Conservation (phyloP, 306 rosid species). For the Castanea crenata region DNA sequence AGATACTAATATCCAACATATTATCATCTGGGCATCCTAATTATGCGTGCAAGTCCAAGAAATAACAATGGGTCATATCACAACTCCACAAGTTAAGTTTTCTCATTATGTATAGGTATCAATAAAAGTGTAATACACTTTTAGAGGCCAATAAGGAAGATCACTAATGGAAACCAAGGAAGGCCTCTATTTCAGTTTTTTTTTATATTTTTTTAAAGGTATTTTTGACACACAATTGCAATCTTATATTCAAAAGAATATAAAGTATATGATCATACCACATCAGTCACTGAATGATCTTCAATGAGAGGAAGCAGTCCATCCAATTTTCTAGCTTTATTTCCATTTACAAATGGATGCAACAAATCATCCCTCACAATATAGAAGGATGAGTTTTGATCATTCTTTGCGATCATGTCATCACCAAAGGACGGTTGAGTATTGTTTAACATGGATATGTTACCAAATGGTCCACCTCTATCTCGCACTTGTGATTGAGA, state of each 20-base stretch:
- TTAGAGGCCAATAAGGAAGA: conserved; percentile 14
- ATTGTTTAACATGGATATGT: conserved; percentile 29
- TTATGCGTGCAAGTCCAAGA: neutral
- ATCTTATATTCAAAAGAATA: neutral
- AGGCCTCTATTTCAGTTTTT: neutral
- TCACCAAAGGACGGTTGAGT: conserved; percentile 33
- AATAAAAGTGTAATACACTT: neutral
- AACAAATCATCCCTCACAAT: conserved; percentile 86
- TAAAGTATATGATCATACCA: conserved; percentile 44
- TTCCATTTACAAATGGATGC: conserved; percentile 90
- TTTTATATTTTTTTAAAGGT: neutral
- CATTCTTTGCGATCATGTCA: conserved; percentile 21
- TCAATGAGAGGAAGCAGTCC: conserved; percentile 62
- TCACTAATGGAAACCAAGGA: conserved; percentile 4
- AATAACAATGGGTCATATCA: neutral
- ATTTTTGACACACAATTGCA: conserved; percentile 1
- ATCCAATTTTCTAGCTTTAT: conserved; percentile 87
- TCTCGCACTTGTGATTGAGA: conserved; percentile 8
- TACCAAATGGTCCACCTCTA: conserved; percentile 20
- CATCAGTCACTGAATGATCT: conserved; percentile 67
- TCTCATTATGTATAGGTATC: neutral
- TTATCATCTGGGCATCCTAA: neutral
- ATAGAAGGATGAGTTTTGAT: conserved; percentile 40
- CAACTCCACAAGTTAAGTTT: neutral
- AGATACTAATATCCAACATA: neutral